A percentile compares a stretch with the other conserved stretches of the same genome.
Evolutionary conservation across 495 filamentous ascomycete genomes (phyloP).

Genomic region (Tuber borchii): DNA sequence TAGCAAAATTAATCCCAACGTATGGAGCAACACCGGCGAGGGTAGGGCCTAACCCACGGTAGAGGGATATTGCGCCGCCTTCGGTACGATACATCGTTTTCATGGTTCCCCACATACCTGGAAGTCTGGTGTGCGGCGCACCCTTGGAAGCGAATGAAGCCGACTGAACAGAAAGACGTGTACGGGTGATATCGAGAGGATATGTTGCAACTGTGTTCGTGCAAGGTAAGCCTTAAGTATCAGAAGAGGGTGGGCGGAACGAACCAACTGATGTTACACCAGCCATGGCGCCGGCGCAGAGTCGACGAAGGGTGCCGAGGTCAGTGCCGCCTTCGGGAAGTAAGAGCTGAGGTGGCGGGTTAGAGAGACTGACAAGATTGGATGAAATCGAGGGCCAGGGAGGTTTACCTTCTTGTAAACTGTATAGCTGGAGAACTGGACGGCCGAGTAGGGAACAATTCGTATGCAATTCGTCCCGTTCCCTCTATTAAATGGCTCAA

Average conservation of each 20-base stretch:
- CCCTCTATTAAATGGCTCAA: constrained; percentile 49
- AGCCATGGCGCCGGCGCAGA: constrained; percentile 62
- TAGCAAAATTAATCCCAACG: constrained; percentile 98
- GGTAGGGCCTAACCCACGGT: constrained; percentile 87
- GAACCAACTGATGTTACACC: constrained; percentile 89
- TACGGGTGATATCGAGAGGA: constrained; percentile 93
- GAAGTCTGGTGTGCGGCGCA: constrained; percentile 57
- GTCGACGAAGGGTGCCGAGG: constrained; percentile 31
- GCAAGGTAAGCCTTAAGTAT: constrained; percentile 16
- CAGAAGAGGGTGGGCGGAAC: constrained; percentile 43
- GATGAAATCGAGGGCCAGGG: neutral
- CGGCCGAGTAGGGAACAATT: constrained; percentile 94
- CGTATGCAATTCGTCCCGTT: constrained; percentile 98
- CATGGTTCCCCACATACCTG: constrained; percentile 89
- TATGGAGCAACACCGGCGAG: constrained; percentile 90
- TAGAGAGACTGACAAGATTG: constrained; percentile 12
- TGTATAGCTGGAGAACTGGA: constrained; percentile 96
- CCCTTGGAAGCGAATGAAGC: constrained; percentile 80
- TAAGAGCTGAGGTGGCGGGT: constrained; percentile 12
- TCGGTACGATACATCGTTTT: constrained; percentile 79
- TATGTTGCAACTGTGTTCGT: constrained; percentile 51
- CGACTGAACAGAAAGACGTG: constrained; percentile 88
- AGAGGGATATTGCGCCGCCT: constrained; percentile 74
- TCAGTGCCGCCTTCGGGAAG: constrained; percentile 32
- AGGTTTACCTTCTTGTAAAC: constrained; percentile 82